Percentiles rank a stretch among this genome's conserved stretches.
These are phyloP conservation scores for Larix sibirica DNA, from an alignment of 83 land plant genomes.

Conservation along the genomic window DNA sequence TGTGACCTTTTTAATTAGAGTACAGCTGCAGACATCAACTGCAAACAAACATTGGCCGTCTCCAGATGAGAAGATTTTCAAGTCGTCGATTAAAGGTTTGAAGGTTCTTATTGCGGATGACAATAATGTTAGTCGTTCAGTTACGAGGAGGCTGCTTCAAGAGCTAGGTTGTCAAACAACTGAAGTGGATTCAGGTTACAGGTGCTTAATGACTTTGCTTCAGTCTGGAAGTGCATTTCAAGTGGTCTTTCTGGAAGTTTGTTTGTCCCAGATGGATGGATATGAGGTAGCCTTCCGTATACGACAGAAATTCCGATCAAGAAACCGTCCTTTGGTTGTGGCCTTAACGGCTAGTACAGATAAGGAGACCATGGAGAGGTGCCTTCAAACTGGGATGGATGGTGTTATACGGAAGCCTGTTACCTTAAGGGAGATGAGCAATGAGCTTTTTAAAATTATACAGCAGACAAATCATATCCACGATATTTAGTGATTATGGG, in stretches of 20 bases:
- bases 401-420: conserved; percentile 81
- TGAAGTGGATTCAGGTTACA: conserved; percentile 63
- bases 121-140: conserved; percentile 67
- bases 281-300: conserved; percentile 74
- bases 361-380: conserved; percentile 53
- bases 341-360: conserved; percentile 77
- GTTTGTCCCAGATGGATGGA: conserved; percentile 86
- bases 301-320: conserved; percentile 45
- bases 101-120: conserved; percentile 68
- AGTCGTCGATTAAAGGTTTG: conserved; percentile 53
- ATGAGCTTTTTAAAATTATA: conserved; percentile 54
- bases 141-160: conserved; percentile 67
- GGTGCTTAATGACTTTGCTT: conserved; percentile 57
- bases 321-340: conserved; percentile 63
- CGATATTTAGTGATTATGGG: background rate
- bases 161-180: conserved; percentile 73
- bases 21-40: conserved; percentile 26
- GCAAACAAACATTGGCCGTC: conserved; percentile 18
- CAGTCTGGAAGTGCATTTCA: conserved; percentile 40
- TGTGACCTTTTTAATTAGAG: conserved; percentile 34
- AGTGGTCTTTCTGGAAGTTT: conserved; percentile 70
- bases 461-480: conserved; percentile 8
- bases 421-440: conserved; percentile 37
- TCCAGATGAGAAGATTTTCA: conserved; percentile 24
- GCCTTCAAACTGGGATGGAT: conserved; percentile 69